Conservation (phyloP, 2,329 filamentous ascomycete genomes). For the Penicillium digitatum region DNA sequence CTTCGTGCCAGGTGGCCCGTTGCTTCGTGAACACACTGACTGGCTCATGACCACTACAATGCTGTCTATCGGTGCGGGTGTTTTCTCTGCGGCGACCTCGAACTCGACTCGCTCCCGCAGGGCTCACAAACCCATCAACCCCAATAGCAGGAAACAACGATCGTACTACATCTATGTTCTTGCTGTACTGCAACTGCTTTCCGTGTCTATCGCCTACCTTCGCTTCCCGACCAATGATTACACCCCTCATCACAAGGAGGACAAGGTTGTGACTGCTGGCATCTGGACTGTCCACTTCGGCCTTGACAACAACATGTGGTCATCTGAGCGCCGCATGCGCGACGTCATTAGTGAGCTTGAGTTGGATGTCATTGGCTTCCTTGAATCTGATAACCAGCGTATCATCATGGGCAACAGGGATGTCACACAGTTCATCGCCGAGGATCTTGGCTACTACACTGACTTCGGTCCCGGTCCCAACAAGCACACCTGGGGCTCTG, state of each 20-base stretch:
- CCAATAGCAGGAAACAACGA: constrained; percentile 49
- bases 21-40: constrained; percentile 90
- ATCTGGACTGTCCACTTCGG: constrained; percentile 99
- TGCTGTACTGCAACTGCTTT: constrained; percentile 71
- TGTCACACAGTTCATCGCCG: constrained; percentile 87
- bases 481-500: constrained; percentile 97
- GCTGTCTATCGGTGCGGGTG: constrained; percentile 75
- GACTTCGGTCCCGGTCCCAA: constrained; percentile 96
- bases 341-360: constrained; percentile 91
- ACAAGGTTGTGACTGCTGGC: constrained; percentile 84
- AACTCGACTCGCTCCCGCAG: constrained; percentile 48
- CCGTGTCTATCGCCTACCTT: constrained; percentile 75
- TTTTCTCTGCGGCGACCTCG: constrained; percentile 63
- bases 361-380: constrained; percentile 90
- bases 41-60: constrained; percentile 90
- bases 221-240: constrained; percentile 94
- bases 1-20: constrained; percentile 88
- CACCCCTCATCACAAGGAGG: constrained; percentile 79
- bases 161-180: constrained; percentile 70
- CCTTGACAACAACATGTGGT: constrained; percentile 98
- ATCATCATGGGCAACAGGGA: constrained; percentile 99
- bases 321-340: constrained; percentile 88
- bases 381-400: constrained; percentile 89
- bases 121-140: constrained; percentile 32
- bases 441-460: constrained; percentile 97